phyloP scores from a whole-genome alignment of 129 eudicot species.

The Solidago caesia region DNA sequence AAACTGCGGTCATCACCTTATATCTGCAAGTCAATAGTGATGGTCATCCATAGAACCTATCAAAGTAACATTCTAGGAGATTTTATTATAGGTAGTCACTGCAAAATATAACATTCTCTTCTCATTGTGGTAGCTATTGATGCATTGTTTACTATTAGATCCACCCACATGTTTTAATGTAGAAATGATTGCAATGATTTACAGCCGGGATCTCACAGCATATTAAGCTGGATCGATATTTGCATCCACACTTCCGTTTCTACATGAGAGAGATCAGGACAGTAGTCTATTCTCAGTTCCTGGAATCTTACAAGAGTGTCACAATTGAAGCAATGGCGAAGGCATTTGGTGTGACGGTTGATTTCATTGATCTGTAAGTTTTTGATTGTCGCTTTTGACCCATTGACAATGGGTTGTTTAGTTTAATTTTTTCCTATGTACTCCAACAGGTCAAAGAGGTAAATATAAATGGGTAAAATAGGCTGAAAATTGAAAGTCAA shows the following conservation, averaged over 20 bases:
- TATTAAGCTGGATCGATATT: conserved; percentile 78
- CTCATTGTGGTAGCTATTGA: too few species aligned
- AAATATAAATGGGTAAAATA: too few species aligned
- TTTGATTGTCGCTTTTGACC: too few species aligned
- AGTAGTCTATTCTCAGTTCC: conserved; percentile 90
- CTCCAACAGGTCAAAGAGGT: too few species aligned
- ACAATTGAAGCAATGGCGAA: conserved; percentile 97
- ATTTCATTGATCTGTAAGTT: conserved; percentile 86
- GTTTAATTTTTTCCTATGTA: too few species aligned
- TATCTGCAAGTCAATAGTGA: neutral
- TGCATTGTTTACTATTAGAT: neutral
- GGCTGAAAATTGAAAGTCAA: too few species aligned
- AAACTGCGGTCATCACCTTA: neutral
- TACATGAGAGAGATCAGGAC: conserved; percentile 94
- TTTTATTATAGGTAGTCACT: too few species aligned
- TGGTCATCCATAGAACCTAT: neutral
- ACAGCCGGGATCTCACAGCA: conserved; percentile 86
- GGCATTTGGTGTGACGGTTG: conserved; percentile 89
- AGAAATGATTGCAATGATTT: conserved; percentile 5
- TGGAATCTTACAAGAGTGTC: conserved; percentile 95
- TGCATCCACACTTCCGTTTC: conserved; percentile 85
- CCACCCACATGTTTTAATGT: neutral
- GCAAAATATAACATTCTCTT: too few species aligned
- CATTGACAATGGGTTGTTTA: too few species aligned
- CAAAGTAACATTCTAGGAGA: too few species aligned